Base-by-base conservation (phyloP, 2,329 filamentous ascomycete species). In the Nemania diffusa region DNA sequence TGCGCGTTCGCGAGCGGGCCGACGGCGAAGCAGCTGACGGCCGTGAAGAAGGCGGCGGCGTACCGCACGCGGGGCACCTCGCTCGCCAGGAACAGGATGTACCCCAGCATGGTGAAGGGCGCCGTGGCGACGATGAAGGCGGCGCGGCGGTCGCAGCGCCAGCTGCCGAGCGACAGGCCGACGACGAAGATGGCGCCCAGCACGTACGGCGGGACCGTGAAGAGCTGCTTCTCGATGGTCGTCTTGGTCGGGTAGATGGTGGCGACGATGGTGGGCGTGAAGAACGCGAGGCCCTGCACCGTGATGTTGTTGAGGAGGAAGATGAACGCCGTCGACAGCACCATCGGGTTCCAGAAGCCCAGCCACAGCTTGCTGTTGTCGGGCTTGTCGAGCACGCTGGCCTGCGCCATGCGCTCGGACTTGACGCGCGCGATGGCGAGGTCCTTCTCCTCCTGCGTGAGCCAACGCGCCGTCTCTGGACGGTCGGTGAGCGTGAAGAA, bases 261-360 rank as follows among this genome's bases (percentile, higher is more conserved):
- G 50, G 80, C 79, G 48, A 93, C 88, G 68, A 93, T 92, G 0
- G 90, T 92, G 0, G 91, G 91, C 0, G 85, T 80, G 77, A 92
- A 92, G 81, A 92, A 91, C 1, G 88, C 88, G 3, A 92, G 81
- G 3, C 90, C 90, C 74, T 92, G 89, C 2, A 92, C 90, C 0
- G 90, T 92, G 74, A 92, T 86, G 78, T 77, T 76, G 60, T 76
- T 75, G 4, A 76, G 69, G 13, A 77, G 56, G 70, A 77, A 77
- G 53, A 76, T 64, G 51, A 72, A 63, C 24, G 70, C 69, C 2
- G 72, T 77, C 11, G 72, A 63, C 5, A 76, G 53, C 15, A 77
- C 72, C 40, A 91, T 84, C 0, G 91, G 91, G 70, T 83, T 89
- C 75, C 88, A 84, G 70, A 92, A 88, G 7, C 90, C 91, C 4